Percentiles rank a stretch among this genome's conserved stretches.
phyloP scores from a whole-genome alignment of 164 flowering plant species.

The Vitis cinerea region DNA sequence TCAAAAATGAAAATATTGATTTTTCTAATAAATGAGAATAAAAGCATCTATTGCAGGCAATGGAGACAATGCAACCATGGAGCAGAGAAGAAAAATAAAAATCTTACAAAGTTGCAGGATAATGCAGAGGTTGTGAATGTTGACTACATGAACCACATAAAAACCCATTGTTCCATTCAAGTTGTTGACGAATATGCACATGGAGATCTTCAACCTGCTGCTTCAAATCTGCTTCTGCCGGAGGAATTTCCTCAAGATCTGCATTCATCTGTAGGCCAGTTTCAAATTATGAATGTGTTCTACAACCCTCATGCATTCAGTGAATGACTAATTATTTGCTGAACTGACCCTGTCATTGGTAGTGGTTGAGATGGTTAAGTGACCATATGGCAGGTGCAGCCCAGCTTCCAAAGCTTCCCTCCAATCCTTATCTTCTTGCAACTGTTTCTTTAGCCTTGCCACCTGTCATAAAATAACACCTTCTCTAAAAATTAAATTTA shows the following conservation, averaged over 20 bases:
- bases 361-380: slow-evolving; percentile 26
- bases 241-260: slow-evolving; percentile 63
- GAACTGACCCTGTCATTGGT: slow-evolving; percentile 66
- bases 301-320: too few species aligned
- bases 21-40: too few species aligned
- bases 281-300: slow-evolving; percentile 10
- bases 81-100: background rate
- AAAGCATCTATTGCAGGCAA: too few species aligned
- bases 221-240: slow-evolving; percentile 69
- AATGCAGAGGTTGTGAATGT: slow-evolving; percentile 21
- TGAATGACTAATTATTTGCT: background rate
- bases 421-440: slow-evolving; percentile 70
- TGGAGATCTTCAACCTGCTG: slow-evolving; percentile 68
- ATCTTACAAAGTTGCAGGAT: slow-evolving; percentile 39
- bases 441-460: slow-evolving; percentile 63
- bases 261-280: slow-evolving; percentile 52
- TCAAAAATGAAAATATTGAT: too few species aligned
- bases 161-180: slow-evolving; percentile 28
- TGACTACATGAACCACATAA: slow-evolving; percentile 27
- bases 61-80: background rate
- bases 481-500: background rate
- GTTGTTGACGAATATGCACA: slow-evolving; percentile 51
- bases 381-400: slow-evolving; percentile 33
- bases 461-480: slow-evolving; percentile 46
- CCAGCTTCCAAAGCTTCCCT: slow-evolving; percentile 70